phyloP scores from a whole-genome alignment of 2,329 filamentous ascomycete species.

The Phialophora verrucosa region DNA sequence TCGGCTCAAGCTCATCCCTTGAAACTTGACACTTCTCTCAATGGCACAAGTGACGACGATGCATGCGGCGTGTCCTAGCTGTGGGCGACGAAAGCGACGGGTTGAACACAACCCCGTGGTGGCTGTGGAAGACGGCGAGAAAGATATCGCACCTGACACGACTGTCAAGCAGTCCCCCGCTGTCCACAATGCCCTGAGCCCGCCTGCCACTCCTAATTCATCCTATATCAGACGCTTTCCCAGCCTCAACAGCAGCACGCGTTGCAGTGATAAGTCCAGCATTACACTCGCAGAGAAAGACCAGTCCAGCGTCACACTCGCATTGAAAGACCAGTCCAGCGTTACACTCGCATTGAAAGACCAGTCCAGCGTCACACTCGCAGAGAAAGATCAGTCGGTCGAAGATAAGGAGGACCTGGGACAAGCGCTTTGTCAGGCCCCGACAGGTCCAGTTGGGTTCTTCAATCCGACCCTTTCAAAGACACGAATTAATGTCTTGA shows the following conservation, averaged over 20 bases:
- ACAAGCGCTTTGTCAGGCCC: neutral
- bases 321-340: neutral
- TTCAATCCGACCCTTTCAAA: conserved; percentile 39
- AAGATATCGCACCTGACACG: neutral
- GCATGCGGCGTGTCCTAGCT: neutral
- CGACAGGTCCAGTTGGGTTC: conserved; percentile 40
- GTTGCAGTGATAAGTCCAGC: neutral
- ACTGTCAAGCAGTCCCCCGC: neutral
- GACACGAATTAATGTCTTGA: neutral
- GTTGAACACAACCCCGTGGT: too few species aligned
- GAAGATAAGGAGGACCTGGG: neutral
- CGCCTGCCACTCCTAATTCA: neutral
- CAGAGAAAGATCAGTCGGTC: conserved; percentile 4
- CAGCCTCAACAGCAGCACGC: conserved; percentile 9
- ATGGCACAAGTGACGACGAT: neutral
- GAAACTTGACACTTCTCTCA: neutral
- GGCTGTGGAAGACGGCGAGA: neutral
- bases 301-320: neutral
- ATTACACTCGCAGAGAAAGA: too few species aligned
- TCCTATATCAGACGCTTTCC: neutral
- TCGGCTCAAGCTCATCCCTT: neutral
- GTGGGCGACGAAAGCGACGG: neutral
- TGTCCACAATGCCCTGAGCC: neutral
- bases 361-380: neutral
- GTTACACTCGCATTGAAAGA: conserved; percentile 7